Conservation (phyloP, 1,284 basidiomycete species). For the Cutaneotrichosporon cyanovorans region DNA sequence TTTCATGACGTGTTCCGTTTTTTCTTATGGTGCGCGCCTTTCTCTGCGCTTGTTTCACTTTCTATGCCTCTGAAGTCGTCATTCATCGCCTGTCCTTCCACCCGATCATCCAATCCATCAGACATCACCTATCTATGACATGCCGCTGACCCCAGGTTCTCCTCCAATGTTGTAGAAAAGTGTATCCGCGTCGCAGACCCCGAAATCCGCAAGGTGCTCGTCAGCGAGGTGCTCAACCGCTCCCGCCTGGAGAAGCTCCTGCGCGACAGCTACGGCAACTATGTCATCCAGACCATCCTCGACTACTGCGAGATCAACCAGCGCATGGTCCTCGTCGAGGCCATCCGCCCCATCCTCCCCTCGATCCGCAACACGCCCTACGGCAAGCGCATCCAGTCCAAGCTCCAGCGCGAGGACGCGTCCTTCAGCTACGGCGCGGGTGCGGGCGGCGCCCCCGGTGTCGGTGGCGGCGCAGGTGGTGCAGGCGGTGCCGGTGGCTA, state of each 20-base stretch:
- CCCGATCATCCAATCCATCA: too few relatives aligned
- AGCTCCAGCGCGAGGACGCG: slow-evolving; percentile 85
- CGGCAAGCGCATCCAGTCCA: slow-evolving; percentile 95
- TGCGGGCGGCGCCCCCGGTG: slow-evolving; percentile 29
- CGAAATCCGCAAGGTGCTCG: slow-evolving; percentile 84
- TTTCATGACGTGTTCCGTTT: too few relatives aligned
- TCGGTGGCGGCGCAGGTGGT: slow-evolving; percentile 46
- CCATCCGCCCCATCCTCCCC: slow-evolving; percentile 91
- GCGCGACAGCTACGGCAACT: slow-evolving; percentile 89
- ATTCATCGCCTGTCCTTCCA: too few relatives aligned
- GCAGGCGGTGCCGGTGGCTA: slow-evolving; percentile 31
- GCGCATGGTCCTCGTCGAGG: slow-evolving; percentile 75
- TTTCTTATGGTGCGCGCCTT: too few relatives aligned
- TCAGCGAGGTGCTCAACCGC: slow-evolving; percentile 91
- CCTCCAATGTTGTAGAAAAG: slow-evolving; percentile 49
- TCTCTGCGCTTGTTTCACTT: too few relatives aligned
- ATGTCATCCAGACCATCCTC: slow-evolving; percentile 88
- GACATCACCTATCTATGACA: slow-evolving; percentile 61
- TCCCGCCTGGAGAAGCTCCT: slow-evolving; percentile 90
- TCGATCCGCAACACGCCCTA: slow-evolving; percentile 95
- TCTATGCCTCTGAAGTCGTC: too few relatives aligned
- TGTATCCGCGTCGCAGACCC: slow-evolving; percentile 97
- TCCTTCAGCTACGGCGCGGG: slow-evolving; percentile 51
- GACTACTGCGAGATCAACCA: slow-evolving; percentile 89
- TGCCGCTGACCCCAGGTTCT: slow-evolving; percentile 24